A percentile compares a stretch with the other conserved stretches of the same genome.
These are phyloP conservation scores for Apium graveolens DNA, from an alignment of 129 eudicot species.

Conservation along the genomic window DNA sequence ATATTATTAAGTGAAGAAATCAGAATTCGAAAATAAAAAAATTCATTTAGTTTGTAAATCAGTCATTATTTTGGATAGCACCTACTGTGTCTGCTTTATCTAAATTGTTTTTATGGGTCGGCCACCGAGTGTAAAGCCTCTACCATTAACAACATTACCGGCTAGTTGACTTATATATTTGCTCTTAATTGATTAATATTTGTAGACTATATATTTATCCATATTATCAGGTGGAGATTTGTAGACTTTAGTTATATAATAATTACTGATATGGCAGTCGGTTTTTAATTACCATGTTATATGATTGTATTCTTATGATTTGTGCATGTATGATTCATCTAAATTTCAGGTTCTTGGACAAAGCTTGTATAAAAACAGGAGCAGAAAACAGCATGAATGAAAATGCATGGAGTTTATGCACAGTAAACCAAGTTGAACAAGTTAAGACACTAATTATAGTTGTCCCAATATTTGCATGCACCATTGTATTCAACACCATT, in stretches of 20 bases:
- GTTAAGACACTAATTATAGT: slow-evolving; percentile 64
- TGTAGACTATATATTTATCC: background rate
- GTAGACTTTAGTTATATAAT: background rate
- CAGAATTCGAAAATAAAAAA: no score
- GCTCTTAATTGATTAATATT: background rate
- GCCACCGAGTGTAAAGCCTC: background rate
- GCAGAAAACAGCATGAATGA: slow-evolving; percentile 32
- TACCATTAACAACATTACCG: background rate
- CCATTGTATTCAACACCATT: slow-evolving; percentile 85
- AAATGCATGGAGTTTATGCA: slow-evolving; percentile 75
- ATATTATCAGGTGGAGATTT: no score
- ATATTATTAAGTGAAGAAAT: no score
- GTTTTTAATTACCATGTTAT: no score
- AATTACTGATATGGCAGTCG: no score
- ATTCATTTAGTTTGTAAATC: no score
- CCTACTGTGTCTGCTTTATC: background rate
- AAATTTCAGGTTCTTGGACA: slow-evolving; percentile 75
- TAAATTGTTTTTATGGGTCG: background rate
- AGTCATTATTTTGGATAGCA: background rate
- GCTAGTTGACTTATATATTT: background rate
- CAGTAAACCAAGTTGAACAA: slow-evolving; percentile 66
- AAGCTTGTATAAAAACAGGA: slow-evolving; percentile 61
- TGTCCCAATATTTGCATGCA: slow-evolving; percentile 86
- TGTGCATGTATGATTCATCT: background rate
- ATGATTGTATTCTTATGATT: background rate